Base-by-base conservation (phyloP, 106 monocot species). In the Platanthera guangdongensis region DNA sequence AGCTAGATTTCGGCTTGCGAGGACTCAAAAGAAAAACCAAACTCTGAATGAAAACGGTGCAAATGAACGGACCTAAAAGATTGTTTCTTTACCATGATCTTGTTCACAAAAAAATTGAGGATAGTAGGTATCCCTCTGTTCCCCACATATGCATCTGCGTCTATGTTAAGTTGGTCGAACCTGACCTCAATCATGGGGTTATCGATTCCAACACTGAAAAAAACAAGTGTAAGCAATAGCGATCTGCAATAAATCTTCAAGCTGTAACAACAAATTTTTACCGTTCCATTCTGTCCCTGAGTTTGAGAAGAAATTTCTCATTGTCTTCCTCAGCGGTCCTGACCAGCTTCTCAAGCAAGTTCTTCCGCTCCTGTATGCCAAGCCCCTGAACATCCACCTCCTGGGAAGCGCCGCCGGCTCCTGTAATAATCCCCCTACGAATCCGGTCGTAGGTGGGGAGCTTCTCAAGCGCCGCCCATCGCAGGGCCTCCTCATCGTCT, bases 121-220 rank as follows among this genome's bases (percentile, higher is more conserved):
- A 86, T 32, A 18, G 89, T 89, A 1, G 89, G 86, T 68, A 86
- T 12, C 21, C 74, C 84, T 13, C 89, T 59, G 55, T 70, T 75
- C 11, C 89, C 89, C 6, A 86, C 80, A 74, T 82, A 80, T 2
- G 81, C 86, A 54, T 82, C 84, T 10, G 86, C 83, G 60, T 70
- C 62, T 1, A 89, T 77, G 67, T 76, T 82, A 48, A 89, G 70
- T 25, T 86, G 8, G 79, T 86, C 81, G 52, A 75, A 84, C 25
- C 89, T 73, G 13, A 89, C 89, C 48, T 89, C 86, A 55, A 89
- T 89, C 12, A 82, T 84, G 16, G 89, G 89, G 49, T 73, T 71
- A 50, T 89, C 89, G 15, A 89, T 86, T 30, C 89, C 86, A 47
- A 89, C 89, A 9, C 89, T 89, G 51, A 5, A 74, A 12, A 47